Percentiles rank a stretch among this genome's conserved stretches.
phyloP scores from a whole-genome alignment of 805 yeast genomes.

The Teunomyces funiuensis region DNA sequence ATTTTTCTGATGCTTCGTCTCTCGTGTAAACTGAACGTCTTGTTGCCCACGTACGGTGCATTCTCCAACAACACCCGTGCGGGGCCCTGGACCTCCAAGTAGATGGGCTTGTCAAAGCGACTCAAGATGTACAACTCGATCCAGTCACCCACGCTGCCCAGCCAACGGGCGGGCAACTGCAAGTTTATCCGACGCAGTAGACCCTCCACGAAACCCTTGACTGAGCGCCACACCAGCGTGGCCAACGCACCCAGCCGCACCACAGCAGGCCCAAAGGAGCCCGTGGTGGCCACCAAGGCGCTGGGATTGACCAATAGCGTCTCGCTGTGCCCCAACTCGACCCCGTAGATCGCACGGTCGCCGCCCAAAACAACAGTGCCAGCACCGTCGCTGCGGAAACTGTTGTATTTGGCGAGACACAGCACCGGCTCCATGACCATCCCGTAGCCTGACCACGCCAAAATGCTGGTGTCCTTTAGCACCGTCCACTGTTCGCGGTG shows the following conservation, averaged over 20 bases:
- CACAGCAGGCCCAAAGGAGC: neutral
- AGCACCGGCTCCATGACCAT: constrained; percentile 21
- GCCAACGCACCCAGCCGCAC: neutral
- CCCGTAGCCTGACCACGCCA: constrained; percentile 50
- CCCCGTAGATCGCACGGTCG: constrained; percentile 38
- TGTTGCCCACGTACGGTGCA: constrained; percentile 11
- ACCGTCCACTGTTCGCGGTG: constrained; percentile 41
- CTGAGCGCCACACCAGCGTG: too few relatives aligned
- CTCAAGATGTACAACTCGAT: constrained; percentile 1
- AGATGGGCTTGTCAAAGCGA: constrained; percentile 12
- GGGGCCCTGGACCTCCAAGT: constrained; percentile 28
- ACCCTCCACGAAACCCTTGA: too few relatives aligned
- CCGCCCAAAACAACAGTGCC: constrained; percentile 43
- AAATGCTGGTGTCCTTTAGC: constrained; percentile 31
- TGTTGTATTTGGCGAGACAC: constrained; percentile 19
- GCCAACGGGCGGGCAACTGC: too few relatives aligned
- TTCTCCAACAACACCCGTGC: constrained; percentile 23
- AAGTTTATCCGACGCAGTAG: too few relatives aligned
- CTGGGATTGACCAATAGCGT: constrained; percentile 38
- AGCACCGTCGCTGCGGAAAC: constrained; percentile 33
- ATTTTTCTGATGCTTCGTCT: too few relatives aligned
- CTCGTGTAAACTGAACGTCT: constrained; percentile 5
- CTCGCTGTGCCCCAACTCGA: constrained; percentile 37
- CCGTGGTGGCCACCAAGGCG: constrained; percentile 35
- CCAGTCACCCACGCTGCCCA: neutral